phyloP scores from a whole-genome alignment of 139 green algal species.

The Volvox reticuliferus region DNA sequence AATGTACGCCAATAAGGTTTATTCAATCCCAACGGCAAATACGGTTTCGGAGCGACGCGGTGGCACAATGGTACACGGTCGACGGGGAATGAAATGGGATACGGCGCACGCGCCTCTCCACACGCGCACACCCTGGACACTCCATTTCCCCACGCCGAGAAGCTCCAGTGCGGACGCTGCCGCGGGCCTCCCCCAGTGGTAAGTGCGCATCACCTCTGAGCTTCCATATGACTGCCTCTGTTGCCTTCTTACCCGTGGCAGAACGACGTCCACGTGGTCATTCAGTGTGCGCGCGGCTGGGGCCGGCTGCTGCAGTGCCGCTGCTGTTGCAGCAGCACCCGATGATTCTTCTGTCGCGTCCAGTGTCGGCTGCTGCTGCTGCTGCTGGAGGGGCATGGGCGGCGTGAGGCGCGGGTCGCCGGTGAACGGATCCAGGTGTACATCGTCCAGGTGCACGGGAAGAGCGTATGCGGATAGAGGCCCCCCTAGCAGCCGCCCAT shows the following conservation, averaged over 20 bases:
- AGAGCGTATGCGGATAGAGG: slow-evolving; percentile 57
- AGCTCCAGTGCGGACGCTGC: too few species aligned
- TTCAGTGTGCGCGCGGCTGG: not conserved
- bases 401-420: not conserved
- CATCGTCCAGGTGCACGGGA: slow-evolving; percentile 47
- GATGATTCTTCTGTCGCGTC: not conserved
- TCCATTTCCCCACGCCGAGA: too few species aligned
- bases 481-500: slow-evolving; percentile 35
- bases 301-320: not conserved
- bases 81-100: too few species aligned
- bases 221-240: too few species aligned
- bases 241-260: slow-evolving; percentile 26
- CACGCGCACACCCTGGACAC: too few species aligned
- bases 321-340: not conserved
- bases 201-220: too few species aligned
- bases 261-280: not conserved
- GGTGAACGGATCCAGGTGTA: slow-evolving; percentile 44
- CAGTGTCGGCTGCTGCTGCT: not conserved
- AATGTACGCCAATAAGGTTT: too few species aligned
- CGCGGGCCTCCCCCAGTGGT: too few species aligned
- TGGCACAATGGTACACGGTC: too few species aligned
- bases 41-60: too few species aligned
- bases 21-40: too few species aligned
- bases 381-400: not conserved
- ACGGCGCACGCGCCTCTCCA: too few species aligned